Percentiles rank a stretch among this genome's conserved stretches.
Evolutionary conservation across 2,329 filamentous ascomycete species (phyloP).

Genomic region (Calonectria pteridis): DNA sequence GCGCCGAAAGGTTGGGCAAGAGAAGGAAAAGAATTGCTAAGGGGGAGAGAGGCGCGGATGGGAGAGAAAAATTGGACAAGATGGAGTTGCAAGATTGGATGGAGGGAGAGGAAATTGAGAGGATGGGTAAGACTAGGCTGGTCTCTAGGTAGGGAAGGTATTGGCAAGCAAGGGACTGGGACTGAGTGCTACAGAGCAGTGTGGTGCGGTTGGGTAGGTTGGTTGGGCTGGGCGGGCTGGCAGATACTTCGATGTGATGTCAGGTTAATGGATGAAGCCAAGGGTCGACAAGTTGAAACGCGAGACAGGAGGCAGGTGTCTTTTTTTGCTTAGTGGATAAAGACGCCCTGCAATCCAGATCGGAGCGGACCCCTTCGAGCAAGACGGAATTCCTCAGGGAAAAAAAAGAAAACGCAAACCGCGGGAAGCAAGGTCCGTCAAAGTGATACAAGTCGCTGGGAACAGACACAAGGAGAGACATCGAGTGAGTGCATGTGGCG

Average conservation of each 20-base stretch:
- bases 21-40: not conserved
- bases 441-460: not conserved
- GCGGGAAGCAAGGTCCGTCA: not conserved
- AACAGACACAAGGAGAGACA: not conserved
- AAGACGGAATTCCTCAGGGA: not conserved
- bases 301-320: constrained; percentile 11
- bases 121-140: constrained; percentile 7
- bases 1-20: constrained; percentile 2
- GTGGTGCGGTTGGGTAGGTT: constrained; percentile 1
- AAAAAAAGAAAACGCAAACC: not conserved
- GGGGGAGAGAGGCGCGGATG: not conserved
- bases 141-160: not conserved
- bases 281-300: constrained; percentile 22
- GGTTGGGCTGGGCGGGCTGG: constrained; percentile 7
- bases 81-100: constrained; percentile 9
- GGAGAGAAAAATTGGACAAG: not conserved
- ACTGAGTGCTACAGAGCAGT: not conserved
- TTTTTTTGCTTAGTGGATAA: not conserved
- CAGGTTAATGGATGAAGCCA: constrained; percentile 14
- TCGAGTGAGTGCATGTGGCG: constrained; percentile 5
- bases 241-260: constrained; percentile 15
- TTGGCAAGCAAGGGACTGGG: constrained; percentile 13
- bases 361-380: not conserved
- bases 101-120: constrained; percentile 17
- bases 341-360: not conserved